These are phyloP conservation scores for Fusarium solani-melongenae DNA, from an alignment of 2,329 filamentous ascomycete genomes.

Conservation along the genomic window DNA sequence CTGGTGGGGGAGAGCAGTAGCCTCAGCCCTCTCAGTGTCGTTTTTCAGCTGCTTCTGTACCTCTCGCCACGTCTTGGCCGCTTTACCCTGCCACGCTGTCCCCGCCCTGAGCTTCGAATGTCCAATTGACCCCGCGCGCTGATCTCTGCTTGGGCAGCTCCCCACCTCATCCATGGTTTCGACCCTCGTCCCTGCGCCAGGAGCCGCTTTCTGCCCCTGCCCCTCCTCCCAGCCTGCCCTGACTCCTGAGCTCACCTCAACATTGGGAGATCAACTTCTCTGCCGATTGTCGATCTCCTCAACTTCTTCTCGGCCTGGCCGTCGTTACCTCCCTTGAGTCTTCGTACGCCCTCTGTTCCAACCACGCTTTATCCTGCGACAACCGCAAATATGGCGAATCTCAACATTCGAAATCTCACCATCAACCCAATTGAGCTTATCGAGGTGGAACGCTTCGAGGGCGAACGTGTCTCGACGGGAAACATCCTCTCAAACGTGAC, in stretches of 20 bases:
- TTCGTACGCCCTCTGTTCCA: neutral
- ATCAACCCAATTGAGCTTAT: conserved; percentile 78
- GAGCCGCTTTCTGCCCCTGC: neutral
- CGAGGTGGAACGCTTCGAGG: conserved; percentile 78
- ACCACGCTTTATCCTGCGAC: neutral
- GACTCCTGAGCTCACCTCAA: neutral
- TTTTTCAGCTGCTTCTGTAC: conserved; percentile 2
- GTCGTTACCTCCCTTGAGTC: neutral
- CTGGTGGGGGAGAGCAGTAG: neutral
- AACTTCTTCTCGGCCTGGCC: neutral
- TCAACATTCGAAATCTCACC: conserved; percentile 87
- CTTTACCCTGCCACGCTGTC: neutral
- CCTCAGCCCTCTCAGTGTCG: neutral
- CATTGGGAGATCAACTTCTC: neutral
- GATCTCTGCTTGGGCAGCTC: conserved; percentile 9
- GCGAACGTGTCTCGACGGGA: conserved; percentile 53
- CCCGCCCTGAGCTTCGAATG: conserved; percentile 1
- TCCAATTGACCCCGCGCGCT: conserved; percentile 14
- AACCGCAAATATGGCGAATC: conserved; percentile 55
- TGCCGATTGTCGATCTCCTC: neutral
- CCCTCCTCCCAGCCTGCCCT: neutral
- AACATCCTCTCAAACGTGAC: conserved; percentile 60
- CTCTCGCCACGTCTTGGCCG: neutral
- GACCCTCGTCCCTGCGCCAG: neutral
- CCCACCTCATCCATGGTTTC: neutral